Base-by-base conservation (phyloP, 305 asterid species). In the Fraxinus sp. region DNA sequence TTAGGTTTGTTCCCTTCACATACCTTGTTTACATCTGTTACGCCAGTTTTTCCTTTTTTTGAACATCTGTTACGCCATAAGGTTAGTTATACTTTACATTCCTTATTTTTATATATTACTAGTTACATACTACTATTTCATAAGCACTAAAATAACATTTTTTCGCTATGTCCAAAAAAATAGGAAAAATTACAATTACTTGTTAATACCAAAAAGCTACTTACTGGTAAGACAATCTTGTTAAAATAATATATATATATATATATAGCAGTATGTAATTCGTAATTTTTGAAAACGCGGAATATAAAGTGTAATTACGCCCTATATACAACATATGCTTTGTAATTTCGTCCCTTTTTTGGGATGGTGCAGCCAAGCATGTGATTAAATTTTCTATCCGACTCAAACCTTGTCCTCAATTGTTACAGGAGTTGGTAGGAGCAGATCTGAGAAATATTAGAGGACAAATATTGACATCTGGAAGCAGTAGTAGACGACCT, bases 361-460 rank as follows among this genome's bases (percentile, higher is more conserved):
- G 20, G 39, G 39, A 30, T 30, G 41, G 37, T 1, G 76, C 24
- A 71, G 3, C 74, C 39, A 68, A 68, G 10, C 74, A 28, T 14
- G 18, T 30, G 74, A 71, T 32, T 30, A 32, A 18, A 68, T 68
- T 68, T 68, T 68, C 74, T 28, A 28, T 26, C 18, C 18, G 7
- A 68, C 35, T 68, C 20, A 10, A 2, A 68, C 3, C 20, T 68
- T 68, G 74, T 71, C 82, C 82, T 46, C 37, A 44, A 84, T 85
- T 68, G 59, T 78, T 86, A 82, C 92, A 96, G 98, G 97, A 92
- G 44, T 79, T 84, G 49, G 70, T 86, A 39, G 97, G 92, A 78
- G 41, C 90, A 68, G 98, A 93, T 81, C 64, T 81, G 88, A 92
- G 94, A 88, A 93, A 86, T 80, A 84, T 80, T 39, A 93, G 91